Evolutionary conservation across 1,284 basidiomycete species (phyloP), one percentile per base, ranked within the genome.

Genomic region (Violaceomyces palustris): DNA sequence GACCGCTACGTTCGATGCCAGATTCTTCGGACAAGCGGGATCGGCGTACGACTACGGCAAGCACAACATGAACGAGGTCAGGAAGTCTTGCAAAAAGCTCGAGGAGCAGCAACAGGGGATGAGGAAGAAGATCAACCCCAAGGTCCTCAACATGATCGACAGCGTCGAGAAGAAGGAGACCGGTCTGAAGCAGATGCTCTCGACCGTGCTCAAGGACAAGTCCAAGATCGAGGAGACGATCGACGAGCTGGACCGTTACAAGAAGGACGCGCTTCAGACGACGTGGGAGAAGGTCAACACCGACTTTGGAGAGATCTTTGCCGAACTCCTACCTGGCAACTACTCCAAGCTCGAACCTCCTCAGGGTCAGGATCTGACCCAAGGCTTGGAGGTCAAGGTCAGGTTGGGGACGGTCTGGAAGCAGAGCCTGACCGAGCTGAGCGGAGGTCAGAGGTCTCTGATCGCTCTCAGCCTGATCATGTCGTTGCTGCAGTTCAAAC

Each of bases 401-500:
- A 83, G 83, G 49, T 81, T 99, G 1, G 94, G 94, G 3, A 82
- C 79, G 18, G 89, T 98, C 0, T 99, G 94, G 94, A 99, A 98
- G 74, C 87, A 91, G 65, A 90, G 86, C 69, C 78, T 99, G 68
- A 98, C 93, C 0, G 94, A 99, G 74, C 79, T 98, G 39, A 92
- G 88, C 63, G 94, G 94, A 55, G 94, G 94, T 14, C 94, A 99
- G 79, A 79, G 94, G 30, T 96, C 92, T 1, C 81, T 98, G 53
- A 97, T 98, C 67, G 93, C 93, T 0, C 81, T 98, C 2, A 94
- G 90, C 9, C 80, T 98, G 37, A 97, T 98, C 78, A 93, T 98
- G 91, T 87, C 92, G 0, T 81, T 98, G 29, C 81, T 98, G 26
- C 92, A 97, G 75, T 97, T 97, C 81, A 96, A 97, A 73, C 91